Evolutionary conservation across 2,329 filamentous ascomycete species (phyloP), one percentile per base, ranked within the genome.

Genomic region (Eutypella sp.): DNA sequence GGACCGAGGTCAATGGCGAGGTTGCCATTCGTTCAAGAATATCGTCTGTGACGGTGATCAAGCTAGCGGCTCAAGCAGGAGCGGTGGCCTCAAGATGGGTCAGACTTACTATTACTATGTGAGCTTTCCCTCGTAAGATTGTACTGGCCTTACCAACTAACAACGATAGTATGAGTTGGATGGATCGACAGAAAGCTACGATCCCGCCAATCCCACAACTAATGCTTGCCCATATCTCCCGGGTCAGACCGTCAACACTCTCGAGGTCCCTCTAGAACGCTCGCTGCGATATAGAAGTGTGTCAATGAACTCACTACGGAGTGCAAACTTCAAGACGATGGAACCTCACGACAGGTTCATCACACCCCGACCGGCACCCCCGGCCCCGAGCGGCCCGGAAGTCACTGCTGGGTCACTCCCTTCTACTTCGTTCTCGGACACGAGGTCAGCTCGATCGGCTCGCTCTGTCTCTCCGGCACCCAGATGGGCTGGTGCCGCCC

Each of bases 41-140:
- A 93, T 95, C 61, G 82, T 89, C 57, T 89, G 84, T 58, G 89
- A 95, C 67, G 88, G 89, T 47, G 76, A 84, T 49, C 64, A 73
- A 41, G 66, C 72, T 55, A 74, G 70, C 42, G 67, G 66, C 20
- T 69, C 73, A 27, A 81, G 79, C 57, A 80, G 89, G 57, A 79
- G 80, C 55, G 90, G 90, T 47, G 91, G 87, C 43, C 76, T 96
- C 53, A 93, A 86, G 67, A 96, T 96, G 87, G 91, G 91, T 38
- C 82, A 86, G 49, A 93, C 85, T 15, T 96, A 96, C 68, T 96
- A 92, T 78, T 97, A 95, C 74, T 96, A 93, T 69, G 89, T 95
- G 73, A 69, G 87, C 40, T 29, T 40, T 20, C 24, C 36, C 24
- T 40, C 40, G 31, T 45, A 24, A 43, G 2, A 19, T 13, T 41